These are phyloP conservation scores for Russula foetens DNA, from an alignment of 768 basidiomycete genomes.

Conservation along the genomic window DNA sequence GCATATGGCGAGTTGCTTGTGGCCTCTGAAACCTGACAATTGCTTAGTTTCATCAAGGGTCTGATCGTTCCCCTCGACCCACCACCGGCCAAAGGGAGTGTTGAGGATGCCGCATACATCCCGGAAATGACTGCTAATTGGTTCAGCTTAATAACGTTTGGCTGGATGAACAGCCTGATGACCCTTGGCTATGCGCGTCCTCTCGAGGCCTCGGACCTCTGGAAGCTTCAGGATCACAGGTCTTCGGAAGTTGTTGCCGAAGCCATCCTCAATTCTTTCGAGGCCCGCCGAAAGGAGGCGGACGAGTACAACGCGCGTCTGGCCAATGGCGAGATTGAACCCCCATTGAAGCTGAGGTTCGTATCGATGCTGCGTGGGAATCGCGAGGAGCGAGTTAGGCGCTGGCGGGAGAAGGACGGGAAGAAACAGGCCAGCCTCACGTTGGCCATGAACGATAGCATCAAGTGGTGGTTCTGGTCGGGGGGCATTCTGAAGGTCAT, in stretches of 20 bases:
- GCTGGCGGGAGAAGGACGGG: conserved; percentile 59
- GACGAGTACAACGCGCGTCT: conserved; percentile 65
- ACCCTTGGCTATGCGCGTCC: conserved; percentile 72
- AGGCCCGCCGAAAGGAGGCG: conserved; percentile 45
- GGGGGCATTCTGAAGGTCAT: conserved; percentile 50
- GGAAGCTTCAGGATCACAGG: conserved; percentile 60
- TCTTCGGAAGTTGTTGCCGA: conserved; percentile 53
- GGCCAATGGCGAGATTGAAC: conserved; percentile 52
- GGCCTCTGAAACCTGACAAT: neutral
- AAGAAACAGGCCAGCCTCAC: conserved; percentile 54
- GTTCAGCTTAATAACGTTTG: conserved; percentile 54
- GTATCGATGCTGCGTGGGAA: conserved; percentile 57
- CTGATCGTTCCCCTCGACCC: conserved; percentile 21
- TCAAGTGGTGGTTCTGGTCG: conserved; percentile 75
- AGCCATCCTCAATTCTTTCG: conserved; percentile 57
- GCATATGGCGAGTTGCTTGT: neutral
- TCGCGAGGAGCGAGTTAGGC: conserved; percentile 45
- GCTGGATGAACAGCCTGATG: conserved; percentile 70
- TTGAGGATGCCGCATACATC: conserved; percentile 51
- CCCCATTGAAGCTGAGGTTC: conserved; percentile 39
- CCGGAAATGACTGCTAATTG: conserved; percentile 62
- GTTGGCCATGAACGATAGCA: conserved; percentile 66
- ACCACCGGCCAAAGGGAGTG: conserved; percentile 39
- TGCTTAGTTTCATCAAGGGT: conserved; percentile 13
- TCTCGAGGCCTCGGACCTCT: conserved; percentile 73